Evolutionary conservation across 768 basidiomycete genomes (phyloP), one percentile per base, ranked within the genome.

Genomic region (Melanogaster broomeanus): DNA sequence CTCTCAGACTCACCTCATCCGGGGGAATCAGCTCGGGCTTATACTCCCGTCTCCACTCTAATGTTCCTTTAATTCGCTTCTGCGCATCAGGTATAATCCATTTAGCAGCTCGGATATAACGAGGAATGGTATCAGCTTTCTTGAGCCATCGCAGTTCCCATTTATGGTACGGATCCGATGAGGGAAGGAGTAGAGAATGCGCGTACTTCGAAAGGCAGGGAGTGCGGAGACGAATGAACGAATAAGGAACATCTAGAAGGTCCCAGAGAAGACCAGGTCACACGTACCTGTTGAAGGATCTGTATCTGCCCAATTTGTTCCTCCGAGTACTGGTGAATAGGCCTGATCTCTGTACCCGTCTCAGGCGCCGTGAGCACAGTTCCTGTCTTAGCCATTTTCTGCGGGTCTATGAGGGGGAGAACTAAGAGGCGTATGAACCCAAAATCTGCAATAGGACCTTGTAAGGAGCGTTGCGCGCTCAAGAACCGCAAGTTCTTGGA

Each of bases 31-130:
- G 72, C 46, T 95, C 92, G 0, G 93, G 92, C 67, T 89, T 83
- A 65, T 77, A 93, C 49, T 92, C 88, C 40, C 92, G 74, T 52
- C 92, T 77, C 93, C 93, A 94, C 55, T 90, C 88, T 4, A 94
- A 51, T 0, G 90, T 93, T 0, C 77, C 80, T 64, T 85, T 84
- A 53, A 93, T 84, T 44, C 93, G 77, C 64, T 82, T 84, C 72
- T 92, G 83, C 11, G 81, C 90, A 45, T 95, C 87, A 22, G 78
- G 77, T 30, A 85, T 61, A 62, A 85, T 84, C 90, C 92, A 93
- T 62, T 93, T 93, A 3, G 88, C 80, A 0, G 92, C 90, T 27
- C 92, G 83, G 79, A 91, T 83, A 63, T 93, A 95, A 13, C 92
- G 83, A 62, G 65, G 72, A 57, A 64, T 68, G 57, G 79, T 91